Evolutionary conservation across 179 eudicot genomes (phyloP), one percentile per base, ranked within the genome.

Genomic region (Gypsophila paniculata): DNA sequence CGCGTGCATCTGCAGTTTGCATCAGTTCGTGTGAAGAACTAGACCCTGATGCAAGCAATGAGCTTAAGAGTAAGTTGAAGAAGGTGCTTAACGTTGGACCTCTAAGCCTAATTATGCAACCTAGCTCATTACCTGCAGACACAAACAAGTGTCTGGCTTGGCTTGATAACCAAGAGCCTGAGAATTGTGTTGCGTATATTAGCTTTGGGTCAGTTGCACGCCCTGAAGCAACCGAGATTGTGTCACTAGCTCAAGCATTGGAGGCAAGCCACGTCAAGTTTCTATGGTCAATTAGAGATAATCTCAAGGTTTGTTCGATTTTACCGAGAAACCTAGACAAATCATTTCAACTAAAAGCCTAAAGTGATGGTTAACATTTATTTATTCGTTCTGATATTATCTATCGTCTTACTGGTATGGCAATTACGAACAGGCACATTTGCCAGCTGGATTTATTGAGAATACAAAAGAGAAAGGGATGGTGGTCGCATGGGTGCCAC

Each of bases 401-500:
- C 10, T 4, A 5, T 58, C 34, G 25, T 25, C 13, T 57, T 1
- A 9, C 2, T 11, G 25, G 23, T 13, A 39, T 21, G 17, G 15
- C 15, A 3, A 39, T 19, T 19, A 18, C 15, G 18, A 14, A 72
- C 69, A 77, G 80, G 80, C 53, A 46, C 48, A 63, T 17, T 71
- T 88, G 36, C 87, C 88, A 0, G 23, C 55, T 19, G 86, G 84
- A 11, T 86, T 86, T 54, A 18, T 81, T n/a, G 79, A 81, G 17
- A 75, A 66, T 46, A 80, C 72, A 11, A 58, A 21, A 21, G 69
- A 11, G 7, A 72, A 53, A 14, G 88, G 89, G 15, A 85, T 78
- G 70, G 32, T 87, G 5, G 85, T 82, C 1, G 23, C 87, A 0
- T 89, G 94, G 94, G 91, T 85, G 10, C 91, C 94, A 15, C 94